Conservation (phyloP, 2,329 filamentous ascomycete species). For the Epichloe scottii region DNA sequence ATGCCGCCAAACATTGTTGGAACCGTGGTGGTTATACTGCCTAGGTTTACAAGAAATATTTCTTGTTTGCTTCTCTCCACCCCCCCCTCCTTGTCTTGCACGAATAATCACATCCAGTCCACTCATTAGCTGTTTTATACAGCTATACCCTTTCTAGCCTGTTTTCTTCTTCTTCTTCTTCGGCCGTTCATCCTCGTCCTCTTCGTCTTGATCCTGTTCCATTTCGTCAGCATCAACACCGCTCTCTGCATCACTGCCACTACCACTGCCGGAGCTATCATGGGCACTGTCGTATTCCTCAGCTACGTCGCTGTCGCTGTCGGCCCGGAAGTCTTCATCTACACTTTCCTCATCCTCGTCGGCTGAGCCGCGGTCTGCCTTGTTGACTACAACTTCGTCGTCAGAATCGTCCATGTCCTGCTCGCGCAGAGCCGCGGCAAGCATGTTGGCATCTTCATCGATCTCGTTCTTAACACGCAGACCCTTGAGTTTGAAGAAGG, state of each 20-base stretch:
- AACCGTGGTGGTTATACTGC: background rate
- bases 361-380: conserved; percentile 73
- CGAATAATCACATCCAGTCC: background rate
- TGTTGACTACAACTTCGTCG: conserved; percentile 59
- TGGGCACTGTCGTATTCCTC: conserved; percentile 92
- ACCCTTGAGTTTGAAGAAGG: conserved; percentile 93
- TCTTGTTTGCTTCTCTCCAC: background rate
- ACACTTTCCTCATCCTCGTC: conserved; percentile 93
- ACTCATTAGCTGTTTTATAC: background rate
- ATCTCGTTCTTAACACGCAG: conserved; percentile 98
- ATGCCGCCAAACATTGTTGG: too few relatives aligned
- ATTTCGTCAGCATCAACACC: conserved; percentile 35
- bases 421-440: conserved; percentile 73
- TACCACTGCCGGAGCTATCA: conserved; percentile 68
- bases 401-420: conserved; percentile 76
- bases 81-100: background rate
- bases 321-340: conserved; percentile 90
- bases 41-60: background rate
- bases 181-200: conserved; percentile 30
- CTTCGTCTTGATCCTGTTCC: conserved; percentile 28
- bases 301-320: conserved; percentile 87
- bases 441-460: conserved; percentile 73
- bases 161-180: conserved; percentile 40
- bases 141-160: conserved; percentile 2
- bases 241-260: conserved; percentile 41